These are phyloP conservation scores for Amanita polypyramis DNA, from an alignment of 768 basidiomycete species.

Conservation along the genomic window DNA sequence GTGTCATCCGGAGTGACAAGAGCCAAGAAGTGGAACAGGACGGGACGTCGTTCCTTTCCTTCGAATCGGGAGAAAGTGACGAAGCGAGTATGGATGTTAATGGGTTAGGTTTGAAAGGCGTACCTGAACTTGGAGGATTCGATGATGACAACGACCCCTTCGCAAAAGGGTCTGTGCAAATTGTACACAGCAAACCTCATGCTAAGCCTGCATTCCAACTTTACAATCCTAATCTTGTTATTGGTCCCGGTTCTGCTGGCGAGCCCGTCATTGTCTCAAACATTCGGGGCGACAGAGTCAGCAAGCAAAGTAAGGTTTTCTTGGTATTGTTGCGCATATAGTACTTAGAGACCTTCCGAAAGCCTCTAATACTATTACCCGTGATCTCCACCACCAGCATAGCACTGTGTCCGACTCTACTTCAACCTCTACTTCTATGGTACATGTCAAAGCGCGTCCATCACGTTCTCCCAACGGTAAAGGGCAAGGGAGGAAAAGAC, in stretches of 20 bases:
- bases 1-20: not conserved
- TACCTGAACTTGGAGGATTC: not conserved
- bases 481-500: not conserved
- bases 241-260: slow-evolving; percentile 2
- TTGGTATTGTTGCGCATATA: not conserved
- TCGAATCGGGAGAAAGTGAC: slow-evolving; percentile 1
- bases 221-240: slow-evolving; percentile 3
- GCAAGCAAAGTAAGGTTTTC: not conserved
- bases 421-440: not conserved
- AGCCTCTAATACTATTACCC: not conserved
- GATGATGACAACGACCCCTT: slow-evolving; percentile 5
- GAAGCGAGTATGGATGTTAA: not conserved
- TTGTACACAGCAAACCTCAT: slow-evolving; percentile 6
- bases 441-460: not conserved
- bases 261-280: not conserved
- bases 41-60: not conserved
- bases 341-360: not conserved
- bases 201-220: slow-evolving; percentile 2
- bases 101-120: no score
- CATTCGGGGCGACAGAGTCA: not conserved
- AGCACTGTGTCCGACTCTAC: not conserved
- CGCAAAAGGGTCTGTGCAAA: slow-evolving; percentile 8
- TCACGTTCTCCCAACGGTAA: not conserved
- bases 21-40: not conserved
- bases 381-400: not conserved